These are phyloP conservation scores for Pichia sp. DNA, from an alignment of 1,139 yeast genomes.

Conservation along the genomic window DNA sequence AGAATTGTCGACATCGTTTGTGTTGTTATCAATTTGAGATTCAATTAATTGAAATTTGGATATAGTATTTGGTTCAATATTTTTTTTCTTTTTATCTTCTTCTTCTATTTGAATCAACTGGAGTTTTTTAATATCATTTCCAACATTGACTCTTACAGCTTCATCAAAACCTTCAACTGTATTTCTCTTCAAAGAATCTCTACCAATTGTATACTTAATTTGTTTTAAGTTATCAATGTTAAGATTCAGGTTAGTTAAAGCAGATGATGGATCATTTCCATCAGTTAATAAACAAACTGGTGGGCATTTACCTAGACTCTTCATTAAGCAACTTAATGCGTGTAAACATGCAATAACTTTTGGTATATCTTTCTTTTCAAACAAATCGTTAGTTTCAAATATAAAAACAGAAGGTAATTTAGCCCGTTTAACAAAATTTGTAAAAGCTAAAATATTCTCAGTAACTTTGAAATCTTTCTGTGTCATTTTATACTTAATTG, in stretches of 20 bases:
- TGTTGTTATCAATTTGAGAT: neutral
- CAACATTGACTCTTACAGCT: conserved; percentile 28
- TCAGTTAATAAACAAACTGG: conserved; percentile 47
- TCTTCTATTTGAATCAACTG: conserved; percentile 9
- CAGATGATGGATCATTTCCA: conserved; percentile 7
- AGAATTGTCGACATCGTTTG: neutral
- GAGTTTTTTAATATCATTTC: conserved; percentile 19
- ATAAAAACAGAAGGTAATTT: conserved; percentile 81
- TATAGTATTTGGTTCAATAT: neutral
- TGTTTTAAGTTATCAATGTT: conserved; percentile 46
- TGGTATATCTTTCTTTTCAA: conserved; percentile 88
- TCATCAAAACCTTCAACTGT: conserved; percentile 23
- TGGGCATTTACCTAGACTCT: conserved; percentile 48
- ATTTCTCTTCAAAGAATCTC: conserved; percentile 34
- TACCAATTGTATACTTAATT: conserved; percentile 60
- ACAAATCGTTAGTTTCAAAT: conserved; percentile 87
- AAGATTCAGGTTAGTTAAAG: conserved; percentile 3
- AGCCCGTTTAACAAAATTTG: conserved; percentile 61
- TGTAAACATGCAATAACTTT: conserved; percentile 92
- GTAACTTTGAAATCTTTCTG: conserved; percentile 61
- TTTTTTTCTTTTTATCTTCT: neutral
- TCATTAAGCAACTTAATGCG: conserved; percentile 72
- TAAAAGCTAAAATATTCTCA: conserved; percentile 84
- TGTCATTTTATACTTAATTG: conserved; percentile 44
- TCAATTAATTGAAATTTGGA: neutral